Evolutionary conservation across 2,329 filamentous ascomycete species (phyloP).

Genomic region (Raffaelea albimanens): DNA sequence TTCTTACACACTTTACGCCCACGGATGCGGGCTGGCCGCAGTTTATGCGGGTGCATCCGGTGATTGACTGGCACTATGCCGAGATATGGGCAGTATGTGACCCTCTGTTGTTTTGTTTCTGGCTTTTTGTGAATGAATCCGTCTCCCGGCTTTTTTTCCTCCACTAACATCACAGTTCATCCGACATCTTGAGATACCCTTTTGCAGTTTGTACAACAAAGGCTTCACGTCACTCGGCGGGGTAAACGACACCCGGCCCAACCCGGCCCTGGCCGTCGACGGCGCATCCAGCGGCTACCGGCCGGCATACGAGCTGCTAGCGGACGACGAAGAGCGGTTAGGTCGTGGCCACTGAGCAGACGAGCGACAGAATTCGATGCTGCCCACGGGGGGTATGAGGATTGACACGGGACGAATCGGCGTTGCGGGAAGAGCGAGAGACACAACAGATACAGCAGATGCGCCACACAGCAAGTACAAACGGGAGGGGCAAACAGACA

Average conservation of each 20-base stretch:
- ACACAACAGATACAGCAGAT: too few relatives aligned
- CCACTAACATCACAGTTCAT: conserved; percentile 55
- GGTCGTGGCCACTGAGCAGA: conserved; percentile 50
- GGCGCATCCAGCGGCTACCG: conserved; percentile 37
- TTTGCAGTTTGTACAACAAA: conserved; percentile 77
- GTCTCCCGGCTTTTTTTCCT: too few relatives aligned
- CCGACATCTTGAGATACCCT: conserved; percentile 66
- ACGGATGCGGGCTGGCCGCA: conserved; percentile 86
- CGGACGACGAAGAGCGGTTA: conserved; percentile 69
- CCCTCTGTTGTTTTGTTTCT: too few relatives aligned
- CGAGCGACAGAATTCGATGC: too few relatives aligned
- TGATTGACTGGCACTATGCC: conserved; percentile 94
- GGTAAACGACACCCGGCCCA: conserved; percentile 78
- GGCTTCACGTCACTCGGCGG: conserved; percentile 67
- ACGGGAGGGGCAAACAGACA: too few relatives aligned
- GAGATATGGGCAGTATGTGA: conserved; percentile 83
- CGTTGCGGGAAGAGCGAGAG: too few relatives aligned
- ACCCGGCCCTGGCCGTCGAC: conserved; percentile 56
- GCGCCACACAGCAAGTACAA: too few relatives aligned
- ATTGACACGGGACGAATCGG: too few relatives aligned
- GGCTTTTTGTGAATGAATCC: background rate
- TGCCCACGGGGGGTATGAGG: too few relatives aligned
- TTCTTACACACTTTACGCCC: conserved; percentile 70
- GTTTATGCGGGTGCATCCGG: conserved; percentile 89
- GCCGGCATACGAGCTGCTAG: conserved; percentile 66